Evolutionary conservation across 352 stramenopile genomes (phyloP), one percentile per base, ranked within the genome.

Genomic region (Aphanomyces invadans): DNA sequence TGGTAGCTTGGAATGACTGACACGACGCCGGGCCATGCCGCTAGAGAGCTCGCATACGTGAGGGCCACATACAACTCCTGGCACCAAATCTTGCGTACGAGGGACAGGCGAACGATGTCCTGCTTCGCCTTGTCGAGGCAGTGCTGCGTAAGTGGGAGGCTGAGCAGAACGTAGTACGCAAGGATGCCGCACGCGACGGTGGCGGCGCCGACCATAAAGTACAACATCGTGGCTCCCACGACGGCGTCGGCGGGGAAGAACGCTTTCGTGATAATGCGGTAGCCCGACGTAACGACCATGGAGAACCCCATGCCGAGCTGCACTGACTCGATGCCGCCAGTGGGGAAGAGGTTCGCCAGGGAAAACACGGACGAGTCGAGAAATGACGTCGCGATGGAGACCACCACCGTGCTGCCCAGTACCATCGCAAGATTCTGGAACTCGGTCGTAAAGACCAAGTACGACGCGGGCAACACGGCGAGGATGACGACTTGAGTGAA

Each of bases 291-390:
- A 19, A 54, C 46, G 46, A 54, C 46, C 46, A 54, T 54, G 7
- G 46, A 54, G 25, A 54, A 54, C n/a, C 46, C 46, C 46, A 54
- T 54, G 46, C 46, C 46, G 7, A 54, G 46, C 46, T 54, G 46
- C 7, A 54, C 46, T 9, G n/a, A 29, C 46, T 54, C 46, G 25
- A 54, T 54, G 25, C 46, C 46, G 5, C 46, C 46, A 7, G 46
- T 7, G 5, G 46, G 46, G n/a, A 54, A 54, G 7, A 54, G 25
- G 19, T 54, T 54, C 7, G 46, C 46, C 46, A 54, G 7, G 7
- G 46, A 54, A 54, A 54, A 54, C n/a, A 54, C 46, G 25, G 46
- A 54, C 5, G n/a, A 29, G 46, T 54, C 46, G 7, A 54, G n/a
- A 19, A 54, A 54, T 19, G 46, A 54, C 46, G 46, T 54, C 46